Conservation (phyloP, 2,329 filamentous ascomycete genomes). For the Pseudogymnoascus sp. region DNA sequence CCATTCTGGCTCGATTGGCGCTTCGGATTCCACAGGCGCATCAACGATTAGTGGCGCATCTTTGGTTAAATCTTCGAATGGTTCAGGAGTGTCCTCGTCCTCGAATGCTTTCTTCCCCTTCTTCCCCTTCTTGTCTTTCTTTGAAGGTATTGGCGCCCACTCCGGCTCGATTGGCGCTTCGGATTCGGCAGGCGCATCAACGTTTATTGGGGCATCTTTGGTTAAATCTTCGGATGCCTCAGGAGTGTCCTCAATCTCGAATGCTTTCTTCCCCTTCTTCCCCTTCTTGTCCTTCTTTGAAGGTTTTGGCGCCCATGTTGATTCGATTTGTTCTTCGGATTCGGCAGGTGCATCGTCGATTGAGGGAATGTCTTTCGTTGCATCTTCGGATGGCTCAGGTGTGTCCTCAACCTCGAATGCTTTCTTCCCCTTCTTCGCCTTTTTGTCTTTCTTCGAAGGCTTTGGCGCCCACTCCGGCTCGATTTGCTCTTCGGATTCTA, state of each 20-base stretch:
- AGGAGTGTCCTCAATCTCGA: not conserved
- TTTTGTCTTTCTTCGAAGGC: slow-evolving; percentile 33
- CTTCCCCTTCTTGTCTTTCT: slow-evolving; percentile 28
- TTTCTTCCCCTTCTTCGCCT: slow-evolving; percentile 18
- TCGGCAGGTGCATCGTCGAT: not conserved
- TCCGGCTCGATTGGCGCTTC: not conserved
- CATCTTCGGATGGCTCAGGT: not conserved
- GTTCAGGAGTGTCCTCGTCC: not conserved
- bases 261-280: slow-evolving; percentile 9
- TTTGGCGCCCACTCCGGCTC: slow-evolving; percentile 18
- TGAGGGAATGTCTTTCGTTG: not conserved
- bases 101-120: slow-evolving; percentile 13
- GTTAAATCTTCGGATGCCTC: not conserved
- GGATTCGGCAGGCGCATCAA: not conserved
- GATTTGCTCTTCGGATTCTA: slow-evolving; percentile 15
- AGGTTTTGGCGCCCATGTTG: not conserved
- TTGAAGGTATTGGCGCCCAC: slow-evolving; percentile 3
- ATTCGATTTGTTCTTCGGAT: not conserved
- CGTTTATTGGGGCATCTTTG: not conserved
- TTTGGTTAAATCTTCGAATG: not conserved
- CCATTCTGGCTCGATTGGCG: not conserved
- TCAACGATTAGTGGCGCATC: slow-evolving; percentile 4
- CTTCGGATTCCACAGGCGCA: not conserved
- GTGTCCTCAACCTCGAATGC: not conserved
- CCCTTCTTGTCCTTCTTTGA: slow-evolving; percentile 19